phyloP scores from a whole-genome alignment of 2,329 filamentous ascomycete species.

The Onygena corvina region DNA sequence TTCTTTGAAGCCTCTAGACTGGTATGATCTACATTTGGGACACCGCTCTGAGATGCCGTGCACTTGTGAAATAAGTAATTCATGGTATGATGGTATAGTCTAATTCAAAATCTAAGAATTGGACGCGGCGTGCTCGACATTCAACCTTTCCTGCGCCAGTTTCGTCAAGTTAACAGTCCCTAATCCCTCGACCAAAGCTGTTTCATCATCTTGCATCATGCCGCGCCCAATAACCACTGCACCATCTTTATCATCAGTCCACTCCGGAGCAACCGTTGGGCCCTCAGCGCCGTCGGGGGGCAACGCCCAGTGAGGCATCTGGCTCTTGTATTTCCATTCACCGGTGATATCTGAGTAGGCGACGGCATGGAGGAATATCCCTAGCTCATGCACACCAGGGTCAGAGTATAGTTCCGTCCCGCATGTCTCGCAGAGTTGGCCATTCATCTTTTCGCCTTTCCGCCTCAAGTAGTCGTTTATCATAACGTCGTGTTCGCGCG shows the following conservation, averaged over 20 bases:
- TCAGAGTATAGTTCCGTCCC: constrained; percentile 86
- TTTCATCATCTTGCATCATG: constrained; percentile 17
- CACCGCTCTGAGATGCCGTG: too few relatives aligned
- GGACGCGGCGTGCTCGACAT: not conserved
- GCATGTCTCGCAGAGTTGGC: constrained; percentile 67
- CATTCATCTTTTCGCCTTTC: constrained; percentile 88
- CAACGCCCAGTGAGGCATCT: constrained; percentile 73
- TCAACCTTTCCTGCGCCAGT: not conserved
- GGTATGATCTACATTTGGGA: too few relatives aligned
- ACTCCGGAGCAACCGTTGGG: constrained; percentile 51
- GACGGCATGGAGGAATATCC: constrained; percentile 84
- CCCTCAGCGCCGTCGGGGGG: constrained; percentile 63
- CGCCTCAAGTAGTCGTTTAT: constrained; percentile 79
- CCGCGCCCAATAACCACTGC: constrained; percentile 29
- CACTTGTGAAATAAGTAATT: too few relatives aligned
- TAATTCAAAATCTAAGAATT: not conserved
- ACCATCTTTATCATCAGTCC: constrained; percentile 30
- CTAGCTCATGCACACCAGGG: constrained; percentile 77
- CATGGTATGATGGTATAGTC: too few relatives aligned
- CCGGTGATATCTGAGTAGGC: constrained; percentile 77
- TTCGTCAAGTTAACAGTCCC: constrained; percentile 13
- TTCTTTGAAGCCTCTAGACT: too few relatives aligned
- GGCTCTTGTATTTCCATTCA: constrained; percentile 75
- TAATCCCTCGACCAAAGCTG: constrained; percentile 16
- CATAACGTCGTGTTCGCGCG: constrained; percentile 58